phyloP scores from a whole-genome alignment of 2,329 filamentous ascomycete species.

The Diaporthe helianthi region DNA sequence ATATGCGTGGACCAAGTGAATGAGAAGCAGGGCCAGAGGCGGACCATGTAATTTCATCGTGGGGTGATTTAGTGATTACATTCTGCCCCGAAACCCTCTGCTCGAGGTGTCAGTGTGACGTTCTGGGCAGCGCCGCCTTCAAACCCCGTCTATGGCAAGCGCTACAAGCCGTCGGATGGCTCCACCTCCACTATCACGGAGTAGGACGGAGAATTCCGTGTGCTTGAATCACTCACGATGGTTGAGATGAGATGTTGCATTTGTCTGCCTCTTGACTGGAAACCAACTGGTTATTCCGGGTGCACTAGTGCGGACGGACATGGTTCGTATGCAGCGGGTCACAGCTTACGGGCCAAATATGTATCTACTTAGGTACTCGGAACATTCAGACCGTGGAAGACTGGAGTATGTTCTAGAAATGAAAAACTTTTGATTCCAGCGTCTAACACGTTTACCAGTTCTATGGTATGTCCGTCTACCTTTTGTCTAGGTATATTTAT shows the following conservation, averaged over 20 bases:
- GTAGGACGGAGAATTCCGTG: not conserved
- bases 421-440: slow-evolving; percentile 12
- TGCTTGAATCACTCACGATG: not conserved
- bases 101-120: not conserved
- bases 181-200: not conserved
- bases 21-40: not conserved
- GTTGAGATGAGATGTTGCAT: not conserved
- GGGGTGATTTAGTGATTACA: not conserved
- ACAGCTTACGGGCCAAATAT: not conserved
- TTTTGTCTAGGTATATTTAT: not conserved
- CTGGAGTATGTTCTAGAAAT: not conserved
- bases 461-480: not conserved
- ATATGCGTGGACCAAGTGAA: not conserved
- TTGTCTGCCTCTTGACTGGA: too few relatives aligned
- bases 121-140: not conserved
- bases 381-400: not conserved
- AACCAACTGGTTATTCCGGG: not conserved
- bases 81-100: too few relatives aligned
- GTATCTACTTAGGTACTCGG: too few relatives aligned
- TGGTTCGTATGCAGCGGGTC: too few relatives aligned
- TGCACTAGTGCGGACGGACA: not conserved
- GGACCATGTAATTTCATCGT: not conserved
- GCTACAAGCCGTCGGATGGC: not conserved
- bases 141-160: not conserved
- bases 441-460: slow-evolving; percentile 13